Evolutionary conservation across 208 protist genomes (phyloP), one percentile per base, ranked within the genome.

Genomic region (Polymyxa betae): DNA sequence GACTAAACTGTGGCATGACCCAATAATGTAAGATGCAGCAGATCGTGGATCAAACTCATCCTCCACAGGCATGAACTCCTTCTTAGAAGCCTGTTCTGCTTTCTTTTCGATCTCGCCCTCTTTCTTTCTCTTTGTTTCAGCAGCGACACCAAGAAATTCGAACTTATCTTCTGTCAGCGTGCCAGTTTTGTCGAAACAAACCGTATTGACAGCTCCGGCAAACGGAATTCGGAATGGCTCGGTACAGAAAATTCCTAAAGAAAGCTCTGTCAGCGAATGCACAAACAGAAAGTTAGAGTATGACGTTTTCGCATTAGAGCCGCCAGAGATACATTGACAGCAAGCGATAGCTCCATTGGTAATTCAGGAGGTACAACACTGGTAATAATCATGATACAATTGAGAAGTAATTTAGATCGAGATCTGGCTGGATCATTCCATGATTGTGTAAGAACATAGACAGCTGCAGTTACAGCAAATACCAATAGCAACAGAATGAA

Each of bases 111-210:
- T 24, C 60, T 16, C 12, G 35, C 16, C 35, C 12, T 38, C 38
- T 66, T 12, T 35, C 0, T 12, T 32, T 5, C 77, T 20, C 77
- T 5, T 45, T 29, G 5, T 20, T 45, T 87, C 12, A 41, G 10
- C n/a, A n/a, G 87, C 45, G 5, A 89, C 87, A 89, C 97, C 97
- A 49, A 95, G 94, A 66, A 98, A 95, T 43, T 96, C 93, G 95
- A 98, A 97, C 91, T 97, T 95, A 89, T 98, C 97, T 43, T 95
- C 96, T 10, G 97, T 99, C 32, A 99, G 94, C n/a, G 97, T 99
- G 68, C 99, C 99, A 0, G 99, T 99, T 95, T 99, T 99, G 94
- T 99, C 99, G 93, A 99, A 99, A 95, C 98, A 99, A 93, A 97
- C 98, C 1, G 96, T 95, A 93, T 98, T 96, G 24, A 99, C 95